Base-by-base conservation (phyloP, 2,329 filamentous ascomycete species). In the Xylariales sp. region DNA sequence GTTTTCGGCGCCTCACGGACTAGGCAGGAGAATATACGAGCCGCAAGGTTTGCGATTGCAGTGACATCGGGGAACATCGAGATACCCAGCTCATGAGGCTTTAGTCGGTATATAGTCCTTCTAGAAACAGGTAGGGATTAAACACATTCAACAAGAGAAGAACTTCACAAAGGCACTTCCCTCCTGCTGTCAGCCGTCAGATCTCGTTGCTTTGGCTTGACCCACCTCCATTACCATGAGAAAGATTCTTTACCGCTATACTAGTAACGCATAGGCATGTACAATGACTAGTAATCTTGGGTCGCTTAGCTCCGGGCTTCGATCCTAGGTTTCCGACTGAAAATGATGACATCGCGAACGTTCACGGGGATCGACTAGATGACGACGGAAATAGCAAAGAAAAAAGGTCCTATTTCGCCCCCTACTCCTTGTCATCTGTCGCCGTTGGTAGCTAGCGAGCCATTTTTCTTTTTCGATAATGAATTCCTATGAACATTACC, bases 61-160 rank as follows among this genome's bases (percentile, higher is more conserved):
- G 36, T 56, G 56, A 23, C 30, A 41, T 32, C 32, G 56, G n/a
- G 30, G 23, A 54, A 54, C 55, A 43, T 64, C 39, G 52, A 69
- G 67, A 69, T 69, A 69, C 67, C 67, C 67, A 67, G 50, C 56
- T 64, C 54, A 61, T 39, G 60, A 64, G 53, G 64, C 14, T 55
- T 64, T 46, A n/a, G 14, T 50, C 45, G 52, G 56, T 59, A 64
- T 58, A 69, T 69, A 64, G 53, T 46, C 32, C 18, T 57, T 67
- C 12, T 45, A 60, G 32, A n/a, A 48, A 46, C 16, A 62, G 23
- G 12, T 39, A 39, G n/a, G 14, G 41, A 59, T 52, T 14, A 53
- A 43, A 52, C 41, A 23, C 32, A 53, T 43, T 49, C 32, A 23
- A 14, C n/a, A 14, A 57, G 10, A 9, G 30, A 34, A 32, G 23